phyloP scores from a whole-genome alignment of 352 stramenopile genomes.

The Peronosclerospora sorghi region DNA sequence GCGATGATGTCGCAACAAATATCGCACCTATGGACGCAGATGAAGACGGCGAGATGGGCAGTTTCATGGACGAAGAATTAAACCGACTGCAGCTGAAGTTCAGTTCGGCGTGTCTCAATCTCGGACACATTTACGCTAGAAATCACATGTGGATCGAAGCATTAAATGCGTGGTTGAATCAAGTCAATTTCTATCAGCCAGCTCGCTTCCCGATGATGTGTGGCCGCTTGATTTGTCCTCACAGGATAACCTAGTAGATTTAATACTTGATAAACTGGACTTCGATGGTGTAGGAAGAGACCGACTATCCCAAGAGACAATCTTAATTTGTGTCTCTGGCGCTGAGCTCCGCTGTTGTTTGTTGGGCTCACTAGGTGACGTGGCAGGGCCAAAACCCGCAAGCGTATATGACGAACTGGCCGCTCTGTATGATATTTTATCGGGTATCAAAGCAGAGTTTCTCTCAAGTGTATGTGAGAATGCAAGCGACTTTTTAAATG shows the following conservation, averaged over 20 bases:
- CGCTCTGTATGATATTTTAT: constrained; percentile 35
- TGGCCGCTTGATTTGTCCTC: constrained; percentile 13
- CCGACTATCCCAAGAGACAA: constrained; percentile 15
- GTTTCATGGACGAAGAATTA: constrained; percentile 74
- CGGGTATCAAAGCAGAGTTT: constrained; percentile 29
- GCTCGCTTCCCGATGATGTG: constrained; percentile 23
- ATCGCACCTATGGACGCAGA: constrained; percentile 16
- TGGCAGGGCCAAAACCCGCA: constrained; percentile 36
- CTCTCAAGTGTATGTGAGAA: constrained; percentile 7
- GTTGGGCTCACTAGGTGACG: constrained; percentile 56
- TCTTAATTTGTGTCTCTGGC: constrained; percentile 31
- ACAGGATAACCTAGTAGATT: constrained; percentile 21
- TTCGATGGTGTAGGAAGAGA: constrained; percentile 51
- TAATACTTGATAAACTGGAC: constrained; percentile 42
- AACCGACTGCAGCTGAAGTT: constrained; percentile 63
- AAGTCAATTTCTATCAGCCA: constrained; percentile 29
- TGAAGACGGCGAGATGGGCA: constrained; percentile 33
- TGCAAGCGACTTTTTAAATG: constrained; percentile 7
- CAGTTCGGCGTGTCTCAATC: constrained; percentile 55
- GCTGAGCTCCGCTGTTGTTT: constrained; percentile 50
- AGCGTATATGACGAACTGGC: constrained; percentile 13
- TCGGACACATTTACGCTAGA: constrained; percentile 30
- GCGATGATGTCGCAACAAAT: constrained; percentile 12
- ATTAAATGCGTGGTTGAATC: constrained; percentile 35
- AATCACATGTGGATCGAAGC: constrained; percentile 28